These are phyloP conservation scores for Globisporangium canariense DNA, from an alignment of 352 stramenopile species.

Conservation along the genomic window DNA sequence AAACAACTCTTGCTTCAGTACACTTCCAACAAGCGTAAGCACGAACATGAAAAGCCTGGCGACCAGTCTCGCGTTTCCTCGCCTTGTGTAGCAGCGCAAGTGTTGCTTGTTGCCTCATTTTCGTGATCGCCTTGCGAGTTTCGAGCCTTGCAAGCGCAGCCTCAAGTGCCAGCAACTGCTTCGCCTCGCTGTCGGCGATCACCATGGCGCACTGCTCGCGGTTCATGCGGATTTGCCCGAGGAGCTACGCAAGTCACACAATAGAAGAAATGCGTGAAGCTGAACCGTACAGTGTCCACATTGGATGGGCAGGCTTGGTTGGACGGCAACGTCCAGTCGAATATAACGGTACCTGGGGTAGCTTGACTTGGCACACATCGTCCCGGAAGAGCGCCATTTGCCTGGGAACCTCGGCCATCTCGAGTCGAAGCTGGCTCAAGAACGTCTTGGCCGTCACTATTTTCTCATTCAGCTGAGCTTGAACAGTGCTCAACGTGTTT, in stretches of 20 bases:
- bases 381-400: slow-evolving; percentile 14
- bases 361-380: slow-evolving; percentile 17
- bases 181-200: slow-evolving; percentile 23
- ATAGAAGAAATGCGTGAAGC: too few species aligned
- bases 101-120: slow-evolving; percentile 18
- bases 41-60: slow-evolving; percentile 26
- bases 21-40: not conserved
- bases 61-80: slow-evolving; percentile 14
- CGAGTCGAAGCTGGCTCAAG: not conserved
- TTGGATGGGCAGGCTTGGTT: not conserved
- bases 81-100: slow-evolving; percentile 7
- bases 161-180: slow-evolving; percentile 4
- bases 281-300: not conserved
- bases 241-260: not conserved
- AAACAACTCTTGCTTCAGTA: not conserved
- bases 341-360: slow-evolving; percentile 12
- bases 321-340: too few species aligned
- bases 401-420: slow-evolving; percentile 1
- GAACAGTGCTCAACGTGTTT: not conserved
- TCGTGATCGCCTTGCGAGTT: slow-evolving; percentile 2
- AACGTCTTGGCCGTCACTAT: not conserved
- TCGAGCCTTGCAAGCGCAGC: not conserved
- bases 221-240: slow-evolving; percentile 11
- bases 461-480: slow-evolving; percentile 1
- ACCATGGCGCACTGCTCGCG: slow-evolving; percentile 25